Base-by-base conservation (phyloP, 2,329 filamentous ascomycete species). In the Fusarium brachygibbosum region DNA sequence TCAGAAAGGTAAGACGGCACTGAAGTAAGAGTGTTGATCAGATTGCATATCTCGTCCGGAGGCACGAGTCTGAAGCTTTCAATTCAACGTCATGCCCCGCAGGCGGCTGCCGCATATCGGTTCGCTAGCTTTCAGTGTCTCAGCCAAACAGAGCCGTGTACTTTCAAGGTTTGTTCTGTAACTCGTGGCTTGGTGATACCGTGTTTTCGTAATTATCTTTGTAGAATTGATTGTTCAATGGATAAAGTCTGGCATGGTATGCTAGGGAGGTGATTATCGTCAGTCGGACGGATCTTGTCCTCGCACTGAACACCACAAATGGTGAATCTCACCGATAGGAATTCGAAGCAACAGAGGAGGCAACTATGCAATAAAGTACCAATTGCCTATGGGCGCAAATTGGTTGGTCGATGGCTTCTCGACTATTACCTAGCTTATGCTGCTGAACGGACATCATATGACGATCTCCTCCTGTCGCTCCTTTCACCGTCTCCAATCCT, bases 31-130 rank as follows among this genome's bases (percentile, higher is more conserved):
- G 23, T 28, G 48, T 28, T 50, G 31, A 19, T 50, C 32, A 25
- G 23, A 19, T 25, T 50, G 40, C 23, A n/a, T 42, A 21, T 25
- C 28, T 14, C 23, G 17, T 25, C 40, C 12, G n/a, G 17, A 62
- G 32, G 38, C 32, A 60, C 37, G 23, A 25, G 23, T 25, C 37
- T 23, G 40, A 57, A 72, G 58, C 59, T 64, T 19, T 72, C 70
- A 74, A 64, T 62, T 57, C 64, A 76, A 76, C 76, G 76, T 75
- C 76, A 77, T 77, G 66, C 62, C 62, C 48, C 32, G 48, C 63
- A 17, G 46, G 52, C 19, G 35, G 37, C 25, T 51, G 62, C 31
- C 56, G 50, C 35, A 41, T 42, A 32, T 59, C 60, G 44, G 35
- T 51, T 44, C 14, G 19, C 49, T 46, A 17, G 25, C 40, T 28